Conservation (phyloP, 257 asterid species). For the Solanum infundibuliforme region DNA sequence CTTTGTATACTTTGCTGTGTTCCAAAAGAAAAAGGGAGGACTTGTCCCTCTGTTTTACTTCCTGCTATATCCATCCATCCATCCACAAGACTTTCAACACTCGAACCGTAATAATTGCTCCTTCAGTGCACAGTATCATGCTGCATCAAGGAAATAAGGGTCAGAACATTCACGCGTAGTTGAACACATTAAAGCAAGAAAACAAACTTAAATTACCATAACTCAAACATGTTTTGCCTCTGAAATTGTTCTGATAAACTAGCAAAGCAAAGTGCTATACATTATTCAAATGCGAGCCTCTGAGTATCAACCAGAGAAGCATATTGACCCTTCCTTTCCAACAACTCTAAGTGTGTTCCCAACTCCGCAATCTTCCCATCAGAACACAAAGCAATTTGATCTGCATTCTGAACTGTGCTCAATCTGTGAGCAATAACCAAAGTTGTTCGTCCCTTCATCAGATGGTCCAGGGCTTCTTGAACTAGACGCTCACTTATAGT, state of each 20-base stretch:
- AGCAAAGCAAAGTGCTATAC: neutral
- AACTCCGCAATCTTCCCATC: slow-evolving; percentile 80
- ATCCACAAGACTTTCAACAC: neutral
- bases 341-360: slow-evolving; percentile 75
- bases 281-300: slow-evolving; percentile 84
- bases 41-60: neutral
- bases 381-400: slow-evolving; percentile 72
- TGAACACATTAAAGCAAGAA: neutral
- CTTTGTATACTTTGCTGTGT: neutral
- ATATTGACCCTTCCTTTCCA: slow-evolving; percentile 61
- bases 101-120: neutral
- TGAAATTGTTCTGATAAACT: neutral
- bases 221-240: neutral
- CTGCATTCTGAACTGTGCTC: slow-evolving; percentile 89
- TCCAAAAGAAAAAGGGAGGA: neutral
- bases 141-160: neutral
- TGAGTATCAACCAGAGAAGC: slow-evolving; percentile 86
- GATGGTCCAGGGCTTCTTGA: slow-evolving; percentile 77
- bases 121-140: neutral
- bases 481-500: slow-evolving; percentile 85
- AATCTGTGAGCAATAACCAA: slow-evolving; percentile 94
- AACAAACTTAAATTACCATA: neutral
- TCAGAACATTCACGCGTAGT: neutral
- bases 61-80: neutral
- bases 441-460: slow-evolving; percentile 95